phyloP scores from a whole-genome alignment of 768 basidiomycete genomes.

The Lactarius pseudohatsudake region DNA sequence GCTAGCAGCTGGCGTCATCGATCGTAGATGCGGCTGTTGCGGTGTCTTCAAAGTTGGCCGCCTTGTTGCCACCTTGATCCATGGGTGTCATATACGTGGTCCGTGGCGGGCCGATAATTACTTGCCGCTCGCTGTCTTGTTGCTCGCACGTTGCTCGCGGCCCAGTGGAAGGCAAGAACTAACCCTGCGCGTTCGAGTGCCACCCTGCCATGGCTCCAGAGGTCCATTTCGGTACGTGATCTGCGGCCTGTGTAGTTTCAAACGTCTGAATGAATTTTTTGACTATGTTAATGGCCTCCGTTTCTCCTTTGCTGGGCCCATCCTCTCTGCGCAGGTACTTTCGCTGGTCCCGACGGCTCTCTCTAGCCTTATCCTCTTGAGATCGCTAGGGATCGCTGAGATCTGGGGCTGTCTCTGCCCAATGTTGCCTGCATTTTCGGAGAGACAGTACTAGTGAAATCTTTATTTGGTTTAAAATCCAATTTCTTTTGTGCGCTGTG shows the following conservation, averaged over 20 bases:
- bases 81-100: background rate
- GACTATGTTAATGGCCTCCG: background rate
- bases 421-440: no score
- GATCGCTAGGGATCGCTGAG: background rate
- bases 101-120: background rate
- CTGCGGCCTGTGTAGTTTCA: background rate
- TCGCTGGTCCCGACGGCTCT: background rate
- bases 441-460: no score
- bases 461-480: no score
- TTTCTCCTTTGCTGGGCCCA: background rate
- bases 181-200: no score
- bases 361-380: background rate
- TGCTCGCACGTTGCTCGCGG: no score
- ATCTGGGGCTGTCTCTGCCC: background rate
- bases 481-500: no score
- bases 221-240: background rate
- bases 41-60: background rate
- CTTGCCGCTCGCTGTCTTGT: no score
- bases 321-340: background rate
- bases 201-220: no score
- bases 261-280: background rate
- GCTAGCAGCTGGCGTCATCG: background rate
- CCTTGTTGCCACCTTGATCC: no score
- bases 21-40: background rate
- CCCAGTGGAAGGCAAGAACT: no score